A percentile compares a stretch with the other conserved stretches of the same genome.
phyloP scores from a whole-genome alignment of 441 rosid species.

The Syzygium syzygioides region DNA sequence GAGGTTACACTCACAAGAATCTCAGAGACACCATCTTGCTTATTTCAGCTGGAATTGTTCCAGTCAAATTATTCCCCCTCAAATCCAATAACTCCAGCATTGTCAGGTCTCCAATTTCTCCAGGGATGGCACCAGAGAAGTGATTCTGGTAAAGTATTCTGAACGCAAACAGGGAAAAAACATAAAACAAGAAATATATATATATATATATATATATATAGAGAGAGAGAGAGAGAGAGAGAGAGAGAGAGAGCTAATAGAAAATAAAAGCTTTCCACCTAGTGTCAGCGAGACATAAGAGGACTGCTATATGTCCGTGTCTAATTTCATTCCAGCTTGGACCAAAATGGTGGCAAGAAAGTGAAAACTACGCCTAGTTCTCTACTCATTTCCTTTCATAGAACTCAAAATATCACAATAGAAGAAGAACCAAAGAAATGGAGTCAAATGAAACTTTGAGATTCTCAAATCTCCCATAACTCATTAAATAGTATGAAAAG shows the following conservation, averaged over 20 bases:
- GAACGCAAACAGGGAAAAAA: constrained; percentile 1
- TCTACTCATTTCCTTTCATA: not conserved
- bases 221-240: not conserved
- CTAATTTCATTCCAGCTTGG: not conserved
- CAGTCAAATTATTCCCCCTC: constrained; percentile 60
- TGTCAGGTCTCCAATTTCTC: constrained; percentile 50
- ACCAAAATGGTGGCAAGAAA: not conserved
- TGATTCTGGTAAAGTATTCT: constrained; percentile 27
- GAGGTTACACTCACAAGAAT: constrained; percentile 48
- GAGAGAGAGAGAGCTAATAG: not conserved
- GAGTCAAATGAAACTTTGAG: not conserved
- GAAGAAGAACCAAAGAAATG: not conserved
- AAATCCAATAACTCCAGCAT: constrained; percentile 63
- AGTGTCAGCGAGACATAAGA: not conserved
- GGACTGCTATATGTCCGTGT: not conserved
- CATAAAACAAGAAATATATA: constrained; percentile 10
- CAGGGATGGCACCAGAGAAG: constrained; percentile 62
- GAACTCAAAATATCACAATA: not conserved
- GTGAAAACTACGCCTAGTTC: not conserved
- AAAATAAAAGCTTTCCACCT: not conserved
- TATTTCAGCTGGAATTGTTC: constrained; percentile 57
- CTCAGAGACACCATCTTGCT: constrained; percentile 31
- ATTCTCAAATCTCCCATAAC: not conserved
- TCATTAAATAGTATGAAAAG: not conserved
- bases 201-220: too few relatives aligned